Evolutionary conservation across 2,329 filamentous ascomycete species (phyloP).

Genomic region (Mycosphaerella sp.): DNA sequence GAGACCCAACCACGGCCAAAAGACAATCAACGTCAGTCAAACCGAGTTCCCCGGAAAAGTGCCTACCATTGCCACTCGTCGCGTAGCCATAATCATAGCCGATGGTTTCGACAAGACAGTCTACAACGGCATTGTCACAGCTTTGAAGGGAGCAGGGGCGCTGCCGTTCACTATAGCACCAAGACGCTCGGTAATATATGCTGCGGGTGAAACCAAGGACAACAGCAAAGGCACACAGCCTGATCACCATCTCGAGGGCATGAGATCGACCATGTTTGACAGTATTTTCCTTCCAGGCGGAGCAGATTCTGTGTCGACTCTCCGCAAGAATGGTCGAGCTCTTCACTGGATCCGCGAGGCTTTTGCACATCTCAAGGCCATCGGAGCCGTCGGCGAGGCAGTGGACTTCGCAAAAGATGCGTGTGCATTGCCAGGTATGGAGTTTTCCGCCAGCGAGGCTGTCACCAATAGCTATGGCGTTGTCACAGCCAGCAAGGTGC

Average conservation of each 20-base stretch:
- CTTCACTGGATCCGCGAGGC: constrained; percentile 73
- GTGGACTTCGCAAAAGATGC: constrained; percentile 55
- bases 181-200: constrained; percentile 58
- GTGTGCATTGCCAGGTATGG: constrained; percentile 42
- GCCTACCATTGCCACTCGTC: constrained; percentile 63
- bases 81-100: constrained; percentile 67
- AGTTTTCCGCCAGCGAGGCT: constrained; percentile 44
- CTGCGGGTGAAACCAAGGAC: constrained; percentile 51
- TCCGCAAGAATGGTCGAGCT: constrained; percentile 64
- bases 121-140: constrained; percentile 59
- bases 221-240: constrained; percentile 53
- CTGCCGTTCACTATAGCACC: constrained; percentile 67
- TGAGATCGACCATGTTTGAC: constrained; percentile 76
- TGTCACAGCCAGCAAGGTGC: constrained; percentile 55
- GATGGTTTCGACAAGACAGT: constrained; percentile 66
- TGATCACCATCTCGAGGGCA: constrained; percentile 73
- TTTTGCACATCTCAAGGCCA: constrained; percentile 73
- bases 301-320: constrained; percentile 53
- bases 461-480: constrained; percentile 69
- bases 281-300: constrained; percentile 72
- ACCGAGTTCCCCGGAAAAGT: constrained; percentile 57
- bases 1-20: constrained; percentile 59
- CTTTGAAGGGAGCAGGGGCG: constrained; percentile 56
- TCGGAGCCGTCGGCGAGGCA: constrained; percentile 68
- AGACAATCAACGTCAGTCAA: constrained; percentile 61